Conservation (phyloP, 2,329 filamentous ascomycete genomes). For the Venturia nashicola region DNA sequence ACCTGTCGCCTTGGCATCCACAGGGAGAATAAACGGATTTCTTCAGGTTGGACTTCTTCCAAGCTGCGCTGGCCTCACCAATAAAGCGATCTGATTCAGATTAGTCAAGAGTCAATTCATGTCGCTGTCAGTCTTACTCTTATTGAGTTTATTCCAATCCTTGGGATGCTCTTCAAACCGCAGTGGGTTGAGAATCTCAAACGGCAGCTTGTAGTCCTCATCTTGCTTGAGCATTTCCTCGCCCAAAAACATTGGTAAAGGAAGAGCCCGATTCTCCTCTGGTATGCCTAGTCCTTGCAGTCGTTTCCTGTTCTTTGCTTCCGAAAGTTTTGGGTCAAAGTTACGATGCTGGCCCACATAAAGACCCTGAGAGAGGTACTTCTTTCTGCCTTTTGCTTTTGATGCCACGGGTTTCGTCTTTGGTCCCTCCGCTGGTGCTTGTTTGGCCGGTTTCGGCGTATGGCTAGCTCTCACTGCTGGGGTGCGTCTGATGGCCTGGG, state of each 20-base stretch:
- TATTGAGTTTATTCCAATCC: conserved; percentile 84
- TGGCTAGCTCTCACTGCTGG: conserved; percentile 4
- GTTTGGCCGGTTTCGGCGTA: not conserved
- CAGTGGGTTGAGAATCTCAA: conserved; percentile 77
- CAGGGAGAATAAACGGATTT: conserved; percentile 62
- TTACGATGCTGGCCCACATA: conserved; percentile 66
- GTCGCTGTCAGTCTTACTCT: conserved; percentile 48
- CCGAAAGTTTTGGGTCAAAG: conserved; percentile 22
- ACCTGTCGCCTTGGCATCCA: conserved; percentile 44
- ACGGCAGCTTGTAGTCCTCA: conserved; percentile 61
- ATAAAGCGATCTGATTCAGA: conserved; percentile 65
- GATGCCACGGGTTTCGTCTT: conserved; percentile 19
- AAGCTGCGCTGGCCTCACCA: conserved; percentile 66
- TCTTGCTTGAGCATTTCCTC: conserved; percentile 49
- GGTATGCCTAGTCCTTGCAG: not conserved
- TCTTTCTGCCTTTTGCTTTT: conserved; percentile 42
- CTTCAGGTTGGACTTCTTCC: conserved; percentile 58
- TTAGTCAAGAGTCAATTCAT: not conserved
- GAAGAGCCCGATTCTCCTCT: conserved; percentile 7
- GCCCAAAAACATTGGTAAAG: conserved; percentile 63
- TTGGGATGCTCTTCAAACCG: conserved; percentile 81
- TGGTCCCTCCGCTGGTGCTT: conserved; percentile 12
- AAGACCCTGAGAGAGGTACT: conserved; percentile 70
- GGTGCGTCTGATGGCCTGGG: not conserved
- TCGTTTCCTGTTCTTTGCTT: conserved; percentile 1